phyloP scores from a whole-genome alignment of 805 yeast genomes.

The Candida succiphila region DNA sequence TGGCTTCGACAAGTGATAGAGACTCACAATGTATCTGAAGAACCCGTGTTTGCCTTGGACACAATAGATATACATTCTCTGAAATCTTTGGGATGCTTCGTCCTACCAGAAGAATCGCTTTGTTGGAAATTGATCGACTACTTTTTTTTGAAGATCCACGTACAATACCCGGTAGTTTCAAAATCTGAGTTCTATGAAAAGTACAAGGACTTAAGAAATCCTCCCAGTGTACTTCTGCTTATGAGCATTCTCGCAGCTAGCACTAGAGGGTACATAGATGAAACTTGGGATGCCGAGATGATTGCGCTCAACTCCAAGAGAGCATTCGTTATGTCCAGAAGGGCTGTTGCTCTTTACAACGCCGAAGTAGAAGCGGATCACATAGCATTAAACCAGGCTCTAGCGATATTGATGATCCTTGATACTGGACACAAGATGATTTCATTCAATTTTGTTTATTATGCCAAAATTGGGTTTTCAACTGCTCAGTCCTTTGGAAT shows the following conservation, averaged over 20 bases:
- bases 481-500: slow-evolving; percentile 71
- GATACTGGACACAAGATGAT: neutral
- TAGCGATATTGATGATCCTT: slow-evolving; percentile 36
- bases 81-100: slow-evolving; percentile 59
- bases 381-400: slow-evolving; percentile 49
- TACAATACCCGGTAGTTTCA: slow-evolving; percentile 60
- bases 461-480: slow-evolving; percentile 65
- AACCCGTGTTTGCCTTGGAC: neutral
- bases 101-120: slow-evolving; percentile 53
- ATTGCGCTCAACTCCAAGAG: slow-evolving; percentile 37
- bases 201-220: slow-evolving; percentile 42
- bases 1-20: neutral
- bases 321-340: slow-evolving; percentile 20
- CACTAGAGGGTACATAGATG: slow-evolving; percentile 18
- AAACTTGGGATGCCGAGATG: slow-evolving; percentile 38
- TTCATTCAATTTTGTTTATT: slow-evolving; percentile 54
- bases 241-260: slow-evolving; percentile 64
- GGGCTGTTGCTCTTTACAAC: slow-evolving; percentile 59
- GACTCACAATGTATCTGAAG: too few species aligned
- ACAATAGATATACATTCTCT: slow-evolving; percentile 49
- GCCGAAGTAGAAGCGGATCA: slow-evolving; percentile 62
- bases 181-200: slow-evolving; percentile 48
- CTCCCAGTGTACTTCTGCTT: slow-evolving; percentile 51
- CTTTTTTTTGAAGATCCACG: slow-evolving; percentile 61
- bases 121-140: slow-evolving; percentile 51